Conservation (phyloP, 768 basidiomycete species). For the Lentinula guzmanii region DNA sequence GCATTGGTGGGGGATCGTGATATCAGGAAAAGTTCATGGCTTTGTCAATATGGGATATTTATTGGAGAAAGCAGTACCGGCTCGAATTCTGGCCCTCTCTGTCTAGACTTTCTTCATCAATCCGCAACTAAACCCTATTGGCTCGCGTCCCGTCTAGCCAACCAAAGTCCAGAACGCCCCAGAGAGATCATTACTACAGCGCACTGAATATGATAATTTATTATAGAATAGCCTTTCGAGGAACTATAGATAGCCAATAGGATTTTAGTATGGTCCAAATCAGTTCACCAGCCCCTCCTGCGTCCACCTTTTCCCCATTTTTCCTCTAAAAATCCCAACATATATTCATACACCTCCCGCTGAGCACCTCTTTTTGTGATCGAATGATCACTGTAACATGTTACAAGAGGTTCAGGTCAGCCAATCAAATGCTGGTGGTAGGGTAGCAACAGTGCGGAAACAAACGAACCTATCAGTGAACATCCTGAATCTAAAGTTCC, state of each 20-base stretch:
- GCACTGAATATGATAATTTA: neutral
- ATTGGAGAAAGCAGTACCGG: neutral
- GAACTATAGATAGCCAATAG: neutral
- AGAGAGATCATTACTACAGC: neutral
- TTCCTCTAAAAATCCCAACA: slow-evolving; percentile 80
- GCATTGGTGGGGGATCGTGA: neutral
- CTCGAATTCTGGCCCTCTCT: slow-evolving; percentile 5
- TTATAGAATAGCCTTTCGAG: neutral
- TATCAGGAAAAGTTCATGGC: slow-evolving; percentile 1
- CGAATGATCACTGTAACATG: slow-evolving; percentile 61
- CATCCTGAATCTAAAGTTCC: slow-evolving; percentile 85
- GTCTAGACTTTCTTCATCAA: slow-evolving; percentile 5
- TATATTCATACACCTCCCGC: slow-evolving; percentile 80
- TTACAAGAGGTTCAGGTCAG: slow-evolving; percentile 7
- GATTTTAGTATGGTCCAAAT: neutral
- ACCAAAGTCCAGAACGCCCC: slow-evolving; percentile 6
- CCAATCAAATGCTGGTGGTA: slow-evolving; percentile 13
- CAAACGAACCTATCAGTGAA: slow-evolving; percentile 83
- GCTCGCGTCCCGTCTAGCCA: slow-evolving; percentile 1
- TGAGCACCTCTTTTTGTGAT: slow-evolving; percentile 73
- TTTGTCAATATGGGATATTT: slow-evolving; percentile 7
- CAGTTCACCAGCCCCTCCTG: slow-evolving; percentile 48
- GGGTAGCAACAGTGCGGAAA: slow-evolving; percentile 12
- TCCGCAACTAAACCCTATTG: neutral
- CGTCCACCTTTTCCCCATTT: slow-evolving; percentile 89